A percentile compares a stretch with the other conserved stretches of the same genome.
These are phyloP conservation scores for Anastatica hierochuntica DNA, from an alignment of 345 rosid genomes.

Conservation along the genomic window DNA sequence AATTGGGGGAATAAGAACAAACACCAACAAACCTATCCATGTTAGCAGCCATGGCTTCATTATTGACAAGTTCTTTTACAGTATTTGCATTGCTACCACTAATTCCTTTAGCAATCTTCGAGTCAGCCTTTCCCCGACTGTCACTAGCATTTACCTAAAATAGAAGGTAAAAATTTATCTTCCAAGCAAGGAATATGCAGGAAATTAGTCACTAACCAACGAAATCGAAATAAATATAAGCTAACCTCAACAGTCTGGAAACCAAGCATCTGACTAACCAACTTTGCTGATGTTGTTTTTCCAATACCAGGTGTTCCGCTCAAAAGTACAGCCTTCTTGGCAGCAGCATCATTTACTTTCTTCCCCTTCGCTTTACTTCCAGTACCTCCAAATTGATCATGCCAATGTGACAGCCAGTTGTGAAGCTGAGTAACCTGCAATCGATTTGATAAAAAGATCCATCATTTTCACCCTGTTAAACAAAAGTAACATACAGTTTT, in stretches of 20 bases:
- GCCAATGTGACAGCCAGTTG: conserved; percentile 80
- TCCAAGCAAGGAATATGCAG: conserved; percentile 1
- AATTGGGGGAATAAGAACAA: not conserved
- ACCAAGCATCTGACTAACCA: conserved; percentile 88
- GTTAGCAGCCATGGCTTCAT: conserved; percentile 52
- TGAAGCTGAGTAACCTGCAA: conserved; percentile 83
- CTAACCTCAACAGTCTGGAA: conserved; percentile 87
- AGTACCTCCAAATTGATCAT: conserved; percentile 50
- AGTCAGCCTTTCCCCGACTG: conserved; percentile 89
- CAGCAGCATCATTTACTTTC: conserved; percentile 54
- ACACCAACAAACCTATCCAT: conserved; percentile 46
- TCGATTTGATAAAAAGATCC: conserved; percentile 8
- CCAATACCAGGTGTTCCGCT: conserved; percentile 98
- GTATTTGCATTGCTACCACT: conserved; percentile 96
- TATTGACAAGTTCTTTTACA: conserved; percentile 89
- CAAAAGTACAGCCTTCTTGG: conserved; percentile 77
- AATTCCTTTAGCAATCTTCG: conserved; percentile 72
- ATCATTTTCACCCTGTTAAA: conserved; percentile 7
- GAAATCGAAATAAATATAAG: not conserved
- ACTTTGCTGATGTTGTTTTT: conserved; percentile 87
- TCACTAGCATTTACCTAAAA: conserved; percentile 95
- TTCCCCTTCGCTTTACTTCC: conserved; percentile 71
- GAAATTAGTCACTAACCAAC: conserved; percentile 7
- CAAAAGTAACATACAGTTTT: conserved; percentile 6
- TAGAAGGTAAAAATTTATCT: not conserved